Evolutionary conservation across 495 filamentous ascomycete species (phyloP).

Genomic region (Penicillium coprophilum): DNA sequence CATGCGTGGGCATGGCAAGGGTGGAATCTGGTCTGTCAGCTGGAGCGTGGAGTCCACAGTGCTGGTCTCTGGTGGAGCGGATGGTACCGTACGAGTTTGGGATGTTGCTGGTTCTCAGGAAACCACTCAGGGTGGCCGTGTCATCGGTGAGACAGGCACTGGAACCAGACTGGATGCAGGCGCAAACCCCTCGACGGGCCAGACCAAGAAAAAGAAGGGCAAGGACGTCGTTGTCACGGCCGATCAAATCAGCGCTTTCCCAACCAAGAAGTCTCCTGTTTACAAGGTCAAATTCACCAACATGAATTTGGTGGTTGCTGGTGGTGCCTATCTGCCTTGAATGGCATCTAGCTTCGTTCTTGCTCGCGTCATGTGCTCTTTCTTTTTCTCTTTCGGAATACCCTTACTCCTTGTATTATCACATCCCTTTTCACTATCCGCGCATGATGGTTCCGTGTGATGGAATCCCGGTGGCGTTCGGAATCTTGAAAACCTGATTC

Average conservation of each 20-base stretch:
- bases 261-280: constrained; percentile 93
- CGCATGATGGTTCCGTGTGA: constrained; percentile 5
- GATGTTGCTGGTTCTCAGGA: constrained; percentile 71
- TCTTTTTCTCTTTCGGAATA: constrained; percentile 24
- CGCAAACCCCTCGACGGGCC: constrained; percentile 32
- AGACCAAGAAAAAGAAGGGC: constrained; percentile 65
- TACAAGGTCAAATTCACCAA: constrained; percentile 90
- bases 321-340: constrained; percentile 73
- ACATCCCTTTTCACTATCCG: constrained; percentile 7
- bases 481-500: constrained; percentile 5
- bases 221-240: constrained; percentile 89
- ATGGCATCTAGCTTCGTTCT: constrained; percentile 2
- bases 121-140: constrained; percentile 51
- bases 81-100: constrained; percentile 91
- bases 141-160: constrained; percentile 54
- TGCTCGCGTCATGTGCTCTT: background rate
- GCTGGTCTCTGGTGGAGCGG: constrained; percentile 84
- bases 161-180: constrained; percentile 53
- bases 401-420: constrained; percentile 24
- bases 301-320: constrained; percentile 89
- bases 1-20: constrained; percentile 90
- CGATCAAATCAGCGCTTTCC: constrained; percentile 90
- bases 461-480: constrained; percentile 13
- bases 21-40: constrained; percentile 87
- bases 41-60: constrained; percentile 90